Conservation (phyloP, 257 asterid species). For the Catharanthus roseus region DNA sequence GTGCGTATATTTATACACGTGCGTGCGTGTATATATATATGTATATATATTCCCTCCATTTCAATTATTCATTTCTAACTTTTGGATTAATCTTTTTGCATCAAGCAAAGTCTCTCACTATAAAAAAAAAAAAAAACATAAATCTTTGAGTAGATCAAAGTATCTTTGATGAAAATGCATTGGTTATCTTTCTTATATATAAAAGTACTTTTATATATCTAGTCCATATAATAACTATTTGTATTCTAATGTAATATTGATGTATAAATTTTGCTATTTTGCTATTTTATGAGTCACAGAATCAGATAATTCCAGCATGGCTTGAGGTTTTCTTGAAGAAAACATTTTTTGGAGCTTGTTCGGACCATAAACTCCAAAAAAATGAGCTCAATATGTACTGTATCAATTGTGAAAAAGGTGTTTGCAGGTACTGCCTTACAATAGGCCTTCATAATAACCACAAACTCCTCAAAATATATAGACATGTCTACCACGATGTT, state of each 20-base stretch:
- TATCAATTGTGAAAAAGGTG: background rate
- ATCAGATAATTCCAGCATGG: background rate
- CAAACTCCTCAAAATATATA: constrained; percentile 1
- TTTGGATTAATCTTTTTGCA: too few relatives aligned
- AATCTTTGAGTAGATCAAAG: too few relatives aligned
- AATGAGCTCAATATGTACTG: constrained; percentile 10
- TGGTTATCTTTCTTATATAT: too few relatives aligned
- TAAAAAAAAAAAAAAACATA: too few relatives aligned
- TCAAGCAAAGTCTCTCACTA: too few relatives aligned
- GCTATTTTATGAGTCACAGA: background rate
- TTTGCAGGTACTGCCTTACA: constrained; percentile 3
- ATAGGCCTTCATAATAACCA: background rate
- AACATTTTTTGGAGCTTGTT: constrained; percentile 4
- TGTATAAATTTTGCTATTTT: background rate
- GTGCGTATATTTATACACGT: too few relatives aligned
- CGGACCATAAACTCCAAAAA: background rate
- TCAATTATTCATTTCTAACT: too few relatives aligned
- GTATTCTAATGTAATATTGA: background rate
- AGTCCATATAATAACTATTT: too few relatives aligned
- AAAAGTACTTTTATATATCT: too few relatives aligned
- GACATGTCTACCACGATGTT: constrained; percentile 17
- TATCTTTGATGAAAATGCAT: too few relatives aligned
- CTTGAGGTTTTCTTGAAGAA: background rate
- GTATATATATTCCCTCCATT: too few relatives aligned
- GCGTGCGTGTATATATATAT: too few relatives aligned